These are phyloP conservation scores for Apiotrichum mycotoxinovorans DNA, from an alignment of 1,284 basidiomycete species.

Conservation along the genomic window DNA sequence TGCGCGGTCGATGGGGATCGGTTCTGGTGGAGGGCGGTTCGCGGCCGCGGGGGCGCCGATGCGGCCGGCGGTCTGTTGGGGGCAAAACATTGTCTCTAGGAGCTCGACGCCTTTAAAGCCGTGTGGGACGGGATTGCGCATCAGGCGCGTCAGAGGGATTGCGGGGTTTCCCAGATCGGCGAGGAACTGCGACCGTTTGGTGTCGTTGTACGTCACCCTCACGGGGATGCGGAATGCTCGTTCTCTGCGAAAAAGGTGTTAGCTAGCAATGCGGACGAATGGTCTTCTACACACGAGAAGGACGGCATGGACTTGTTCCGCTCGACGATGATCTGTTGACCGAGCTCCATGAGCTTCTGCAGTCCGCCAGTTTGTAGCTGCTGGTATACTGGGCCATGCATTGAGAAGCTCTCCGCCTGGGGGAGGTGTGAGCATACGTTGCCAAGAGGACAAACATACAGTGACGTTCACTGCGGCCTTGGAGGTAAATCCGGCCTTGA, in stretches of 20 bases:
- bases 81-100: conserved; percentile 73
- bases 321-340: conserved; percentile 71
- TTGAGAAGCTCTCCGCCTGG: conserved; percentile 58
- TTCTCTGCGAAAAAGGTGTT: conserved; percentile 52
- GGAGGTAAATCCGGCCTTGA: conserved; percentile 72
- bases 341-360: conserved; percentile 68
- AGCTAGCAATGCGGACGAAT: not conserved
- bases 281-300: conserved; percentile 11
- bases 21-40: conserved; percentile 52
- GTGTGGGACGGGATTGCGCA: conserved; percentile 80
- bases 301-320: conserved; percentile 47
- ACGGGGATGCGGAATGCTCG: conserved; percentile 78
- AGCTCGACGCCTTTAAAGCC: conserved; percentile 88
- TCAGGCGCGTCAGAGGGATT: conserved; percentile 82
- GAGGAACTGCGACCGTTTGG: conserved; percentile 83
- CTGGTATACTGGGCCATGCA: conserved; percentile 55
- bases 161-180: conserved; percentile 82
- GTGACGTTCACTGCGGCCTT: conserved; percentile 55
- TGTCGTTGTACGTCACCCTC: conserved; percentile 84
- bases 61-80: conserved; percentile 17
- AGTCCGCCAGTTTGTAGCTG: conserved; percentile 57
- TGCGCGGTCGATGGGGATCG: conserved; percentile 79
- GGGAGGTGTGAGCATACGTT: conserved; percentile 1
- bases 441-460: not conserved
- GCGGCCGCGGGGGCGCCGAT: conserved; percentile 4